These are phyloP conservation scores for Pistacia integerrima DNA, from an alignment of 345 rosid species.

Conservation along the genomic window DNA sequence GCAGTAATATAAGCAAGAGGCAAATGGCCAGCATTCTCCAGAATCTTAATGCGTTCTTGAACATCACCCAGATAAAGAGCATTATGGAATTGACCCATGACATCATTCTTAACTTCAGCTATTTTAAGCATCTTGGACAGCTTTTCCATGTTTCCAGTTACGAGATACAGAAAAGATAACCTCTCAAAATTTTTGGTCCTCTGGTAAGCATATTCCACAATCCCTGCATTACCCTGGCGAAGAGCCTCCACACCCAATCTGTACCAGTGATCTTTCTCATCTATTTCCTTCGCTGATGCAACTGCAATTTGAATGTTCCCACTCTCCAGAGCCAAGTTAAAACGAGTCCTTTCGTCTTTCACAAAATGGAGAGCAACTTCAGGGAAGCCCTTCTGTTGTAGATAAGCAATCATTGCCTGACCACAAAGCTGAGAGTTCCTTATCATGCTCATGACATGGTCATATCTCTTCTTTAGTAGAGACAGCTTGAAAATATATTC, in stretches of 20 bases:
- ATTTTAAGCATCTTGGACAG: conserved; percentile 89
- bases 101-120: conserved; percentile 90
- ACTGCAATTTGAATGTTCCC: conserved; percentile 96
- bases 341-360: conserved; percentile 91
- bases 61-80: conserved; percentile 91
- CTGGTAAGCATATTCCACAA: conserved; percentile 96
- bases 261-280: conserved; percentile 95
- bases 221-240: conserved; percentile 92
- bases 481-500: conserved; percentile 90
- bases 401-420: conserved; percentile 93
- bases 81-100: conserved; percentile 97
- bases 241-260: conserved; percentile 96
- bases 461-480: conserved; percentile 75
- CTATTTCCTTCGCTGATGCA: conserved; percentile 94
- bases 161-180: conserved; percentile 85
- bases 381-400: conserved; percentile 97
- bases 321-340: conserved; percentile 91
- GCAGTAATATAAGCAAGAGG: conserved; percentile 90
- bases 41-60: conserved; percentile 80
- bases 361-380: conserved; percentile 99
- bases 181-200: conserved; percentile 97
- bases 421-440: conserved; percentile 94
- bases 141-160: conserved; percentile 85
- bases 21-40: conserved; percentile 87
- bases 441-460: conserved; percentile 95